Evolutionary conservation across 1,139 yeast species (phyloP).

Genomic region (Candida glucosophila): DNA sequence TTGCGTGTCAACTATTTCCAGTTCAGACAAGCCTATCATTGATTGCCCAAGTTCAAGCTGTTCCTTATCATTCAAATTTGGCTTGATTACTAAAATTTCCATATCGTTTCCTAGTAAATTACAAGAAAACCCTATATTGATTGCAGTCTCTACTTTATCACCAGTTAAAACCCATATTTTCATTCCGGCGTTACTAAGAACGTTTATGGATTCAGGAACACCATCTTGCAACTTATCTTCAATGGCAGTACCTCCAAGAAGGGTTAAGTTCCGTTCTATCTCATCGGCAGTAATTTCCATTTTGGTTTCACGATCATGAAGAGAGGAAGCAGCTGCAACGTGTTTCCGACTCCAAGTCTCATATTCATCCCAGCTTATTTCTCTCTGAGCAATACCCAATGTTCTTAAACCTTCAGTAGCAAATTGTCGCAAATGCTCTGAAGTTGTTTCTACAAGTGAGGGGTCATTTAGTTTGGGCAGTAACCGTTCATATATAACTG

Average conservation of each 20-base stretch:
- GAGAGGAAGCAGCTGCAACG: conserved; percentile 32
- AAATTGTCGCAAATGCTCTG: conserved; percentile 33
- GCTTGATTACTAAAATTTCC: conserved; percentile 36
- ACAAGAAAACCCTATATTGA: conserved; percentile 44
- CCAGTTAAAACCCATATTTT: conserved; percentile 46
- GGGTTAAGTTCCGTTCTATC: conserved; percentile 33
- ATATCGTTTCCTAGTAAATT: conserved; percentile 40
- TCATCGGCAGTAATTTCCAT: conserved; percentile 42
- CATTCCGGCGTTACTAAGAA: conserved; percentile 40
- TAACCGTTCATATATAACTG: conserved; percentile 35
- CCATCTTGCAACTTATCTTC: conserved; percentile 46
- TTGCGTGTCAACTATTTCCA: conserved; percentile 41
- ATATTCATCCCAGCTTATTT: conserved; percentile 34
- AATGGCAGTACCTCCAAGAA: conserved; percentile 46
- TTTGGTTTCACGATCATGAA: conserved; percentile 33
- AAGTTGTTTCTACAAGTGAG: conserved; percentile 24
- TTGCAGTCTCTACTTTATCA: conserved; percentile 45
- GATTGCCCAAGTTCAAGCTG: conserved; percentile 18
- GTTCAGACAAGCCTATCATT: conserved; percentile 20
- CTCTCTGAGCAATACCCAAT: conserved; percentile 39
- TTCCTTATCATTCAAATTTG: conserved; percentile 23
- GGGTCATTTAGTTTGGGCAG: conserved; percentile 24
- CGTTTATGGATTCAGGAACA: conserved; percentile 39
- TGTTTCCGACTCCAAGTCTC: conserved; percentile 36
- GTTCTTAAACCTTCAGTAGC: conserved; percentile 44